Base-by-base conservation (phyloP, 2,329 filamentous ascomycete genomes). In the Botrytis byssoidea region DNA sequence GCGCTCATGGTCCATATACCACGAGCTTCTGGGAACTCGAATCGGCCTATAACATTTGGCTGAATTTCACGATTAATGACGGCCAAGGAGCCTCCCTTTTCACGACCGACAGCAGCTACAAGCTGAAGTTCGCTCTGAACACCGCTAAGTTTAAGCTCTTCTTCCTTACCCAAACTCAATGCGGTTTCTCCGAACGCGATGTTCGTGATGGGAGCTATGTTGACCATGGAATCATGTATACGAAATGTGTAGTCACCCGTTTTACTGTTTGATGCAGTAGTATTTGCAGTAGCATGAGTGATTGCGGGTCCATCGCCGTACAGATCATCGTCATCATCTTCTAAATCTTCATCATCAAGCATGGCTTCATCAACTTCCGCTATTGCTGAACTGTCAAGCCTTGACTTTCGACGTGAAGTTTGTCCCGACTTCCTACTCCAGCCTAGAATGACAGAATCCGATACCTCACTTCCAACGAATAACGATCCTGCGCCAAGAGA, bases 391-490 rank as follows among this genome's bases (percentile, higher is more conserved):
- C 79, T 72, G 67, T 91, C 90, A 6, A 88, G 79, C 10, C 90
- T 88, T 37, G 88, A 86, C 77, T 90, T 90, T 77, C 89, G 92
- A 78, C 90, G 91, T 69, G 88, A 88, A 4, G 85, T 78, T 74
- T 90, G 88, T 18, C 85, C 83, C 71, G 90, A 87, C 77, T 91
- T 92, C 75, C 88, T 88, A 55, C 88, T 90, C 92, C 94, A 98
- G 35, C 93, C 91, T 40, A 99, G 81, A 6, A 99, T 86, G 1
- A 93, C 82, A 0, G 95, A 97, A 77, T 98, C 93, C 14, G 90
- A 88, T 72, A 91, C 89, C 80, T 97, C 93, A 79, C 93, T 97
- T 20, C 95, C 96, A 37, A 97, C 83, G 80, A 99, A 99, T 46
- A 98, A 81, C 29, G 87, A 86, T 18, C 91, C 90, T 71, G 89